Base-by-base conservation (phyloP, 257 asterid genomes). In the Knoxia roxburghii region DNA sequence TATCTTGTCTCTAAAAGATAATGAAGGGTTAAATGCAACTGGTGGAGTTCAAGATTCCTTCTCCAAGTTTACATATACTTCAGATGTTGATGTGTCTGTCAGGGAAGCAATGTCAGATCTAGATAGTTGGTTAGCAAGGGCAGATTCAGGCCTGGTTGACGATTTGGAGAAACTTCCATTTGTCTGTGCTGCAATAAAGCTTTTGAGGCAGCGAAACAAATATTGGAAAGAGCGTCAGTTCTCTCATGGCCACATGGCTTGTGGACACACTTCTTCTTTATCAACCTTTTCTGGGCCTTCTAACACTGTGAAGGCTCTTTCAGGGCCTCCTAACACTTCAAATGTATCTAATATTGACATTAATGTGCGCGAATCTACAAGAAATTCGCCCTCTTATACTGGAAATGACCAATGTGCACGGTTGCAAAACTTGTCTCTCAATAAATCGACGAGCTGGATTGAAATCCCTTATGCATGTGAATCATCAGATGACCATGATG, bases 71-170 rank as follows among this genome's bases (percentile, higher is more conserved):
- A 86, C 86, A 26, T 79, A 88, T 77, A 90, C 97, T 59, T 82
- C 95, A n/a, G 97, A 93, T 79, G 94, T 90, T 63, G 90, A 85
- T 73, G 76, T 88, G 45, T 86, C 97, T 66, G 87, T 93, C 59
- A 82, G 95, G 76, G 87, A 86, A 73, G 94, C 99, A 39, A 80
- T 90, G 85, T 76, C 91, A 21, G 88, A 88, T 80, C 85, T 93
- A 14, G 96, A 93, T 79, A 76, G 89, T 76, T 93, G 99, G 99
- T 81, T 93, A 74, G 99, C 97, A 64, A 85, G 85, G 82, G 95
- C 92, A 32, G 87, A 93, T 53, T 90, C 99, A 1, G 97, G 99
- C 69, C 82, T 88, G 43, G 97, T 85, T 71, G 99, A 93, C 82
- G 99, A 93, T 85, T 70, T 88, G 72, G 92, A 85, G 78, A 90